These are phyloP conservation scores for Clavispora carvajalis DNA, from an alignment of 805 yeast species.

Conservation along the genomic window DNA sequence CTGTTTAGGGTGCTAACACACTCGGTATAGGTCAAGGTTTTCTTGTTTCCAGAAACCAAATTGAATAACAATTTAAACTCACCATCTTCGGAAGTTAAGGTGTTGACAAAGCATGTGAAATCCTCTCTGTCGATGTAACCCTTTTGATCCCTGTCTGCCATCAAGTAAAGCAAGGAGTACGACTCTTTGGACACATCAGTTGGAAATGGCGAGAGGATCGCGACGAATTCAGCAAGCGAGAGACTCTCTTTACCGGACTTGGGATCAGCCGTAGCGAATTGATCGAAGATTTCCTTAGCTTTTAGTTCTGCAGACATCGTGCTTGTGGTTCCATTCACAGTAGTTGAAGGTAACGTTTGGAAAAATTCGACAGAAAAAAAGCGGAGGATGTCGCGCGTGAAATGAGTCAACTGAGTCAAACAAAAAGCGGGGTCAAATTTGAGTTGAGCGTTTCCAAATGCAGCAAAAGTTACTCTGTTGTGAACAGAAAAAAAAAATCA, in stretches of 20 bases:
- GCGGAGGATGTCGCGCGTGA: neutral
- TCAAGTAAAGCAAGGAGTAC: conserved; percentile 58
- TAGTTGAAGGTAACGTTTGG: neutral
- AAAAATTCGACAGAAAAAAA: neutral
- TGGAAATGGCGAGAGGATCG: conserved; percentile 37
- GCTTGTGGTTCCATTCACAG: neutral
- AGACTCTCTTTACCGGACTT: conserved; percentile 19
- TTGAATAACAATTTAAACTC: conserved; percentile 50
- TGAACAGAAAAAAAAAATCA: too few species aligned
- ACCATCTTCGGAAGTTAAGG: conserved; percentile 34
- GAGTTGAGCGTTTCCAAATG: too few species aligned
- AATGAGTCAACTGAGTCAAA: conserved; percentile 3
- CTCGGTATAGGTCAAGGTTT: conserved; percentile 26
- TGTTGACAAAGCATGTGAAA: conserved; percentile 67
- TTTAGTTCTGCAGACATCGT: conserved; percentile 15
- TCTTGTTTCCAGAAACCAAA: conserved; percentile 31
- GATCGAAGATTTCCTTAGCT: conserved; percentile 31
- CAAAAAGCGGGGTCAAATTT: neutral
- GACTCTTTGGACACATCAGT: conserved; percentile 35
- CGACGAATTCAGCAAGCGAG: conserved; percentile 31
- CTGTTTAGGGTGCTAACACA: conserved; percentile 31
- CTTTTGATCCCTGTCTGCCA: conserved; percentile 67
- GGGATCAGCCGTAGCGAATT: conserved; percentile 29
- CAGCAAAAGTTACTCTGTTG: too few species aligned
- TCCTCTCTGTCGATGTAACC: conserved; percentile 68